Evolutionary conservation across 768 basidiomycete genomes (phyloP).

Genomic region (Xerocomellus amylosporus): DNA sequence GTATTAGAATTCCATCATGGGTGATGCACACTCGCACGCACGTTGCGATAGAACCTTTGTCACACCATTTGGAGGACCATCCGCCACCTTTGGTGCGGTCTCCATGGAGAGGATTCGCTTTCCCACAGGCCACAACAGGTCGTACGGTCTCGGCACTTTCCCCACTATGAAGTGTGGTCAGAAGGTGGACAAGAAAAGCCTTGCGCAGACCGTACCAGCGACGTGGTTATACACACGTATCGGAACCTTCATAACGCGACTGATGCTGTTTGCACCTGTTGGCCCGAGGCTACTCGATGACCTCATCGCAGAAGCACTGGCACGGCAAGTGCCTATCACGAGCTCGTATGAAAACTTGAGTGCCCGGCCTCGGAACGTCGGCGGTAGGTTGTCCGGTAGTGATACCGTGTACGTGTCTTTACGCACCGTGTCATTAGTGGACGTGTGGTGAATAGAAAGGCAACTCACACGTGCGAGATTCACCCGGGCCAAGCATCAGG

Average conservation of each 20-base stretch:
- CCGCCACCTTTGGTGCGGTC: constrained; percentile 24
- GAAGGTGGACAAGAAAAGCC: constrained; percentile 1
- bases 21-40: constrained; percentile 12
- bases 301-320: constrained; percentile 35
- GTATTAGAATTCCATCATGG: not conserved
- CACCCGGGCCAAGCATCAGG: constrained; percentile 74
- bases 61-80: constrained; percentile 16
- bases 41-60: constrained; percentile 3
- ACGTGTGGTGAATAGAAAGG: not conserved
- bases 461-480: constrained; percentile 70
- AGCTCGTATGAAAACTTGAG: constrained; percentile 88
- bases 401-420: constrained; percentile 77
- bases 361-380: constrained; percentile 83
- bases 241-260: constrained; percentile 86
- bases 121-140: constrained; percentile 77
- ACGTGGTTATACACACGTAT: constrained; percentile 90
- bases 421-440: not conserved
- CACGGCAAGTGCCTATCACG: constrained; percentile 81
- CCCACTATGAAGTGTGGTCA: constrained; percentile 39
- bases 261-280: constrained; percentile 48
- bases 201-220: constrained; percentile 47
- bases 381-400: constrained; percentile 80
- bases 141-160: constrained; percentile 62
- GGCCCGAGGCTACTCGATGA: constrained; percentile 33
- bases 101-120: constrained; percentile 36